phyloP scores from a whole-genome alignment of 1,284 basidiomycete genomes.

The Porogramme epimiltina region DNA sequence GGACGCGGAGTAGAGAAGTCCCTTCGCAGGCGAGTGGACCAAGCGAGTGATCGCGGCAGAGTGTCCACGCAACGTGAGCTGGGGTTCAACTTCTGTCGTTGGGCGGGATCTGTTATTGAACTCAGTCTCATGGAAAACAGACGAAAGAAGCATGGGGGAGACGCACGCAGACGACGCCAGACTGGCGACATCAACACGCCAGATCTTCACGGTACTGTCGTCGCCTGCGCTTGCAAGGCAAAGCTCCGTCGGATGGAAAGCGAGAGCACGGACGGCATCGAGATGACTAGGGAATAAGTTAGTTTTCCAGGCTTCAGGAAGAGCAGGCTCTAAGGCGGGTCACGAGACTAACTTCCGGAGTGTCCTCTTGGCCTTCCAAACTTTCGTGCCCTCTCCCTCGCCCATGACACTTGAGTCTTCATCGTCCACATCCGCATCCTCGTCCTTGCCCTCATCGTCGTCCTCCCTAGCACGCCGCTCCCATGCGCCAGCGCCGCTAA shows the following conservation, averaged over 20 bases:
- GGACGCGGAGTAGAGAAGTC: constrained; percentile 87
- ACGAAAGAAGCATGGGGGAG: constrained; percentile 14
- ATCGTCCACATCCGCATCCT: constrained; percentile 41
- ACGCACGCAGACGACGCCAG: constrained; percentile 74
- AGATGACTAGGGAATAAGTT: constrained; percentile 69
- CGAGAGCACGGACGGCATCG: constrained; percentile 88
- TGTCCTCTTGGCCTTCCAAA: constrained; percentile 84
- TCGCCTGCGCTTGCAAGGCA: constrained; percentile 91
- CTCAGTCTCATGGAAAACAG: constrained; percentile 18
- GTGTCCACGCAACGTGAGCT: constrained; percentile 92
- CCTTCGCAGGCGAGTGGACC: constrained; percentile 77
- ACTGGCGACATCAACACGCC: constrained; percentile 80
- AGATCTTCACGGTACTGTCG: constrained; percentile 95
- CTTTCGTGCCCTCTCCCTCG: constrained; percentile 68
- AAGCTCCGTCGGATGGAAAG: constrained; percentile 84
- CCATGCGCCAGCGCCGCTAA: constrained; percentile 36
- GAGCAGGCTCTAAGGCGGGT: constrained; percentile 16
- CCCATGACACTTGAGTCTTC: constrained; percentile 65
- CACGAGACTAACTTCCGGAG: constrained; percentile 76
- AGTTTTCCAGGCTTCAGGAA: constrained; percentile 18
- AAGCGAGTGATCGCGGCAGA: constrained; percentile 90
- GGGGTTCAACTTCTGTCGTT: constrained; percentile 85
- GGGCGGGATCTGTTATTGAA: constrained; percentile 50
- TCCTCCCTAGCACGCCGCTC: constrained; percentile 43
- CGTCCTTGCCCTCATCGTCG: constrained; percentile 57